phyloP scores from a whole-genome alignment of 2,329 filamentous ascomycete genomes.

The Eutypella sp. region DNA sequence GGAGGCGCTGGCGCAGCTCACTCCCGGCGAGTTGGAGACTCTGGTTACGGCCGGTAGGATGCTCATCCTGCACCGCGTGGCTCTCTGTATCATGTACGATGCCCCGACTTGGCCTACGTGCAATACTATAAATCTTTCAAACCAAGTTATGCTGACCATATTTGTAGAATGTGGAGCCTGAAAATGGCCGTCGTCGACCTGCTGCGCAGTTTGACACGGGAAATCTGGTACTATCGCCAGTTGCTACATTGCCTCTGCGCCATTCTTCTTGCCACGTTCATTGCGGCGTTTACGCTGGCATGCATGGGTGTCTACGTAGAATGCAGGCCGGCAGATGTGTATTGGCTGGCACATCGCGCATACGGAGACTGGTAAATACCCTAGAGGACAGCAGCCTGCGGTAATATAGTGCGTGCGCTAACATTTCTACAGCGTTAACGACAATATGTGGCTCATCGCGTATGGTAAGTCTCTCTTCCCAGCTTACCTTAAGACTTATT shows the following conservation, averaged over 20 bases:
- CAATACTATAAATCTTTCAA: neutral
- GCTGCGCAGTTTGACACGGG: neutral
- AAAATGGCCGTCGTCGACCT: slow-evolving; percentile 12
- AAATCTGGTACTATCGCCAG: neutral
- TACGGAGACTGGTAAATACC: neutral
- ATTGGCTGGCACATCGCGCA: slow-evolving; percentile 8
- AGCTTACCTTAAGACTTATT: neutral
- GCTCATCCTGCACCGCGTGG: slow-evolving; percentile 4
- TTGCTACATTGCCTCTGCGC: slow-evolving; percentile 1
- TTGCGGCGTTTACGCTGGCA: slow-evolving; percentile 7
- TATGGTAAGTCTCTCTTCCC: slow-evolving; percentile 7
- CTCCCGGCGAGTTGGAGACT: neutral
- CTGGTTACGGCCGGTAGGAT: slow-evolving; percentile 8
- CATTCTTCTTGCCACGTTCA: slow-evolving; percentile 8
- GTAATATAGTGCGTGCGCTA: neutral
- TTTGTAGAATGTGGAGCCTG: slow-evolving; percentile 11
- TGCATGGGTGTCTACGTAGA: slow-evolving; percentile 15
- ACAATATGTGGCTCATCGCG: slow-evolving; percentile 9
- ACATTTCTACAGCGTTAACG: slow-evolving; percentile 1
- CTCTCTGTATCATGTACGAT: slow-evolving; percentile 8
- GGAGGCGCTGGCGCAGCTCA: neutral
- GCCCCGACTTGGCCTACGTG: neutral
- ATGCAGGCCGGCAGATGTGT: slow-evolving; percentile 6
- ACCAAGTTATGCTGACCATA: too few species aligned
- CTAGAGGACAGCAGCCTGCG: neutral